Evolutionary conservation across 1,139 yeast species (phyloP).

Genomic region (Suhomyces atakaporum): DNA sequence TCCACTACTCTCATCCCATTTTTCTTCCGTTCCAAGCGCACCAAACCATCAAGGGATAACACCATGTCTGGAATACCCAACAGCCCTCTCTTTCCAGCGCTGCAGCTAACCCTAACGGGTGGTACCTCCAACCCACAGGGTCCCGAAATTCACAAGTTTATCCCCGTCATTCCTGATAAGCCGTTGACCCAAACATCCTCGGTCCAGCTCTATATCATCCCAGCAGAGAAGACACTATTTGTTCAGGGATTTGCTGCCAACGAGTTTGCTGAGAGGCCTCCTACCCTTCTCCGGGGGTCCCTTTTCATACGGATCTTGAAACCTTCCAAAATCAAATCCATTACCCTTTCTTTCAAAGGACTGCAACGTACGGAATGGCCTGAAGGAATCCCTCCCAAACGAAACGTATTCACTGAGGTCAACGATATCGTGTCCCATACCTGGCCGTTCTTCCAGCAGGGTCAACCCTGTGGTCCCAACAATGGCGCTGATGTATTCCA

Average conservation of each 20-base stretch:
- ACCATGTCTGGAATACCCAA: constrained; percentile 14
- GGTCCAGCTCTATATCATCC: constrained; percentile 53
- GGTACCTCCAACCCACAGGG: constrained; percentile 1
- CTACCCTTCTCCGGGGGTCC: constrained; percentile 83
- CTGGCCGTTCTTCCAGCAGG: constrained; percentile 81
- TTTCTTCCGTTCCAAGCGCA: background rate
- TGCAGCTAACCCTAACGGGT: constrained; percentile 26
- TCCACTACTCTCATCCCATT: background rate
- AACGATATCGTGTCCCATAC: constrained; percentile 73
- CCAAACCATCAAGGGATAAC: background rate
- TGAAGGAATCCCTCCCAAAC: constrained; percentile 95
- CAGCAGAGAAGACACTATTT: constrained; percentile 79
- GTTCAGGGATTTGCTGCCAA: constrained; percentile 76
- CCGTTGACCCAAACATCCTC: constrained; percentile 52
- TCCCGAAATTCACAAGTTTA: constrained; percentile 13
- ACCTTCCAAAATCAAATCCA: constrained; percentile 71
- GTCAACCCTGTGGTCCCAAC: constrained; percentile 36
- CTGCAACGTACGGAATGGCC: constrained; percentile 92
- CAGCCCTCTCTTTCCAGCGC: constrained; percentile 39
- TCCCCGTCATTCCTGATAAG: constrained; percentile 51
- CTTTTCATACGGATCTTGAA: constrained; percentile 70
- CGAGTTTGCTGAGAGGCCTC: constrained; percentile 71
- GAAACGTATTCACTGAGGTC: constrained; percentile 61
- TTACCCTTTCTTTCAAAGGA: constrained; percentile 72
- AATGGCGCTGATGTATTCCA: constrained; percentile 59